These are phyloP conservation scores for Heliosperma pusillum DNA, from an alignment of 148 eudicot genomes.

Conservation along the genomic window DNA sequence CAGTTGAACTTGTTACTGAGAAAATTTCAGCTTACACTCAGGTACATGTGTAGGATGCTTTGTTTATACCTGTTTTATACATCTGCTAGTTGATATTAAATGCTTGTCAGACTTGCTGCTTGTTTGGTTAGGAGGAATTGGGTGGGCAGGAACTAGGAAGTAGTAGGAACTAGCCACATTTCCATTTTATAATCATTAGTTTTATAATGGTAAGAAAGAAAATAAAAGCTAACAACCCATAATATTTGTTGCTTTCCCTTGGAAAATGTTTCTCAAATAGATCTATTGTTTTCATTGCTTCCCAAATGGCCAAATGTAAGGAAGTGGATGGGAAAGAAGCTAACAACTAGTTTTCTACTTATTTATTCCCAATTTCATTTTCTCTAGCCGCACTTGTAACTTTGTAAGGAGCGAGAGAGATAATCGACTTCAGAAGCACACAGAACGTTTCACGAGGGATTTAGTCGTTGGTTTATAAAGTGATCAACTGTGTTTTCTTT, in stretches of 20 bases:
- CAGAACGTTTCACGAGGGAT: background rate
- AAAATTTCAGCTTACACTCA: conserved; percentile 59
- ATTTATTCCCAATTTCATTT: background rate
- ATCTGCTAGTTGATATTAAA: background rate
- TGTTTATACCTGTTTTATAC: background rate
- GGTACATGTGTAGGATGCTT: conserved; percentile 34
- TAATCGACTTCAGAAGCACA: background rate
- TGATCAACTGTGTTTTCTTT: background rate
- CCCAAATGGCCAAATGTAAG: background rate
- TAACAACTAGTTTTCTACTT: background rate
- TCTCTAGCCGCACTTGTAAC: background rate
- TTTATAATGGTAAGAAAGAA: background rate
- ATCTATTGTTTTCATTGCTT: background rate
- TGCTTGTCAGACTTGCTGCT: background rate
- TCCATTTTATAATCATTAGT: background rate
- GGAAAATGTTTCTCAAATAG: background rate
- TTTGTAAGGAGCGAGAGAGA: background rate
- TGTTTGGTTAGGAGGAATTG: background rate
- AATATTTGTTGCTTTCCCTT: background rate
- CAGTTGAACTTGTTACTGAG: conserved; percentile 79
- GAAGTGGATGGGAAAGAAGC: background rate
- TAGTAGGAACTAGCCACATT: background rate
- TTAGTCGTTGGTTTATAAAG: background rate
- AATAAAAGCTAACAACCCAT: background rate
- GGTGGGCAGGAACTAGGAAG: conserved; percentile 3